These are phyloP conservation scores for Suillus americanus DNA, from an alignment of 768 basidiomycete species.

Conservation along the genomic window DNA sequence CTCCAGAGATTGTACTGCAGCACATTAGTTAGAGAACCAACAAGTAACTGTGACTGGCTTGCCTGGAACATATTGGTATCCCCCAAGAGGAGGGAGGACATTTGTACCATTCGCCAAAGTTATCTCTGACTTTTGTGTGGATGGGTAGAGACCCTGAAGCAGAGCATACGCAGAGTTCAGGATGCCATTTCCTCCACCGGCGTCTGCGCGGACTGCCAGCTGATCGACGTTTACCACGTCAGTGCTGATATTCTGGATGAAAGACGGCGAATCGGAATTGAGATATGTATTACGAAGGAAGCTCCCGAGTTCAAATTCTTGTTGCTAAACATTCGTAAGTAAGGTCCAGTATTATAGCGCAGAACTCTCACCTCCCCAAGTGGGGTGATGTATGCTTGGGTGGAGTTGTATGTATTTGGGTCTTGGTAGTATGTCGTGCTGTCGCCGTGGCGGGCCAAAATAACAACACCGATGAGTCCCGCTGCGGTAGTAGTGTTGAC, in stretches of 20 bases:
- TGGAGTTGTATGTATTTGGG: constrained; percentile 57
- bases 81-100: constrained; percentile 14
- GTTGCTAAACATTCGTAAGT: constrained; percentile 41
- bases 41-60: constrained; percentile 15
- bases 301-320: constrained; percentile 59
- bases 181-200: neutral
- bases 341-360: neutral
- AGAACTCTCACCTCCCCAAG: constrained; percentile 54
- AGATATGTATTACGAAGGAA: constrained; percentile 36
- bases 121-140: constrained; percentile 15
- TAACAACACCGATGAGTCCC: constrained; percentile 59
- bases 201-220: neutral
- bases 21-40: constrained; percentile 61
- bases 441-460: constrained; percentile 73
- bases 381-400: constrained; percentile 61
- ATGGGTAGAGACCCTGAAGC: constrained; percentile 16
- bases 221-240: neutral
- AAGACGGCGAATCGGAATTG: neutral
- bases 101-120: constrained; percentile 17
- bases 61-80: constrained; percentile 20
- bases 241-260: neutral
- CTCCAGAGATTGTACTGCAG: constrained; percentile 63
- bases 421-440: constrained; percentile 65
- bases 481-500: constrained; percentile 3
- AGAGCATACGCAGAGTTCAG: constrained; percentile 6